These are phyloP conservation scores for fission yeast (Schizosaccharomyces pombe) DNA, from an alignment of 805 yeast genomes.

Conservation along the genomic window DNA sequence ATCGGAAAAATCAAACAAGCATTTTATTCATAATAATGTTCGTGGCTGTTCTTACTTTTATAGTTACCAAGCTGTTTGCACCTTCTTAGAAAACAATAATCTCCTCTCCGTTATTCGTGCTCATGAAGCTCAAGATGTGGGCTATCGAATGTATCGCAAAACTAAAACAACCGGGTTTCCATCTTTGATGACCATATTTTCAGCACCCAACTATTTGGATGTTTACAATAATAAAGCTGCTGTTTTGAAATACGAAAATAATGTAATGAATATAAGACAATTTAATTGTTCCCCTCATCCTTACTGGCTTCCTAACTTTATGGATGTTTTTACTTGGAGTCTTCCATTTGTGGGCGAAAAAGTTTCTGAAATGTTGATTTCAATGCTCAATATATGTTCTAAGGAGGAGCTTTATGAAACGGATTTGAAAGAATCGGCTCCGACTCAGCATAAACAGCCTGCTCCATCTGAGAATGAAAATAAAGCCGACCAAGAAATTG, in stretches of 20 bases:
- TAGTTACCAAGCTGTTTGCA: conserved; percentile 60
- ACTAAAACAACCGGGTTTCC: conserved; percentile 75
- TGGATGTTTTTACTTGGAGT: conserved; percentile 96
- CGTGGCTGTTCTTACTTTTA: conserved; percentile 86
- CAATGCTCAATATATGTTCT: conserved; percentile 78
- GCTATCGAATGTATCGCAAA: conserved; percentile 79
- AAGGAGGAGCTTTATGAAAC: conserved; percentile 69
- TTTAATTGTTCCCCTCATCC: conserved; percentile 88
- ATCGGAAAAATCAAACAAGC: conserved; percentile 22
- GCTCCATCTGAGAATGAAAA: conserved; percentile 7
- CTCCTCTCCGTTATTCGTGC: conserved; percentile 74
- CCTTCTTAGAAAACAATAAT: conserved; percentile 54
- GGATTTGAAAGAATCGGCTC: not conserved
- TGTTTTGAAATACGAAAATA: conserved; percentile 68
- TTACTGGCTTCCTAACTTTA: conserved; percentile 84
- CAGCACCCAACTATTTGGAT: conserved; percentile 89
- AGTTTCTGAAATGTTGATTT: conserved; percentile 75
- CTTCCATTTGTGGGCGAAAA: conserved; percentile 93
- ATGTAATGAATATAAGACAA: conserved; percentile 86
- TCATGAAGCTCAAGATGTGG: conserved; percentile 95
- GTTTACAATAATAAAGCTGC: conserved; percentile 89
- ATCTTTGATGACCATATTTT: conserved; percentile 66
- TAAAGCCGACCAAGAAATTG: conserved; percentile 12
- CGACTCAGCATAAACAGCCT: conserved; percentile 1
- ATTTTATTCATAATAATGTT: conserved; percentile 41